Percentiles rank a stretch among this genome's conserved stretches.
Evolutionary conservation across 495 filamentous ascomycete species (phyloP).

Genomic region (Penicillium canescens): DNA sequence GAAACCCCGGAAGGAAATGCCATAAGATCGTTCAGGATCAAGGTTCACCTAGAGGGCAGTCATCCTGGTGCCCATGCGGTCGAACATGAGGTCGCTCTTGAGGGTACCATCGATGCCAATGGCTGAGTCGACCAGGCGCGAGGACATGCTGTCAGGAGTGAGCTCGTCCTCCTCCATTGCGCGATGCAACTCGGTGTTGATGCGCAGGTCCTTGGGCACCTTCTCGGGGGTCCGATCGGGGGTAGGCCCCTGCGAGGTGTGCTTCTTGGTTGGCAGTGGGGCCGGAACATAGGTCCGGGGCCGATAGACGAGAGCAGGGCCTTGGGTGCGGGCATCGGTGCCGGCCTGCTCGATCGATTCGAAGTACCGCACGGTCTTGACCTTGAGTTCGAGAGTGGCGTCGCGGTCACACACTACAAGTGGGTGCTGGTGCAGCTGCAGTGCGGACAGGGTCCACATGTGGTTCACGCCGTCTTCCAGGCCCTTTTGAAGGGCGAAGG

Average conservation of each 20-base stretch:
- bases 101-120: constrained; percentile 46
- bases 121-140: constrained; percentile 57
- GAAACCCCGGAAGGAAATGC: not conserved
- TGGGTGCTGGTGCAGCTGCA: constrained; percentile 78
- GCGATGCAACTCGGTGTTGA: constrained; percentile 44
- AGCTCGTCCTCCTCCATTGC: constrained; percentile 53
- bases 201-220: constrained; percentile 43
- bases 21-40: not conserved
- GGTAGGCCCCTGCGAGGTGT: constrained; percentile 25
- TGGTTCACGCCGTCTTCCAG: constrained; percentile 83
- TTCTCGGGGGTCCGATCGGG: constrained; percentile 30
- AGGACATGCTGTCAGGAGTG: constrained; percentile 68
- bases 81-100: constrained; percentile 43
- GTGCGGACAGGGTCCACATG: constrained; percentile 83
- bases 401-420: constrained; percentile 85
- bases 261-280: constrained; percentile 28
- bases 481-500: constrained; percentile 76
- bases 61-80: constrained; percentile 43
- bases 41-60: constrained; percentile 24
- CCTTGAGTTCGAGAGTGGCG: constrained; percentile 77
- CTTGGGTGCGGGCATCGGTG: constrained; percentile 56
- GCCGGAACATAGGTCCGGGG: constrained; percentile 42
- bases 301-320: constrained; percentile 49
- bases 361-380: constrained; percentile 77
- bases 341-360: constrained; percentile 66